Conservation (phyloP, 805 yeast genomes). For the Wickerhamiella alocasiicola region DNA sequence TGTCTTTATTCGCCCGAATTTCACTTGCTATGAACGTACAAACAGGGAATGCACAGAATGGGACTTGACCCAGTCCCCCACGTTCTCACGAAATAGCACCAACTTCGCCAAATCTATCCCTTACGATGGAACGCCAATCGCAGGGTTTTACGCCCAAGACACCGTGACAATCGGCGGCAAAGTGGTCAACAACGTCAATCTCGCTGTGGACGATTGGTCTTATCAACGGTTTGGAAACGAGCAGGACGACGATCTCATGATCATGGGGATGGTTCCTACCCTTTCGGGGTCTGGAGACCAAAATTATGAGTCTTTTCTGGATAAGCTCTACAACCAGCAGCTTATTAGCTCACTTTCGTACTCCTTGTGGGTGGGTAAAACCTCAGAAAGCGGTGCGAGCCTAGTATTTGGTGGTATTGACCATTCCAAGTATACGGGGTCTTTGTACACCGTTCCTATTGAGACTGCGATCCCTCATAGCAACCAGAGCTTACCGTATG, state of each 20-base stretch:
- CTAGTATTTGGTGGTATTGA: constrained; percentile 37
- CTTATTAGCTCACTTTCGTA: constrained; percentile 32
- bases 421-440: constrained; percentile 32
- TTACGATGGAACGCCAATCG: too few species aligned
- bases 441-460: constrained; percentile 17
- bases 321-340: constrained; percentile 29
- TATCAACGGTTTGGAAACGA: constrained; percentile 27
- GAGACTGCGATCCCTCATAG: too few species aligned
- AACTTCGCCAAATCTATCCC: too few species aligned
- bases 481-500: too few species aligned
- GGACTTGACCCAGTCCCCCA: too few species aligned
- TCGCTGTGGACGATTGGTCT: constrained; percentile 52
- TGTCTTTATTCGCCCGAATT: too few species aligned
- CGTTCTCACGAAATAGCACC: too few species aligned
- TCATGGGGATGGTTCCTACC: constrained; percentile 12
- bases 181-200: constrained; percentile 38
- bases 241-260: constrained; percentile 15
- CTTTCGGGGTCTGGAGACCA: constrained; percentile 3
- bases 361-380: constrained; percentile 34
- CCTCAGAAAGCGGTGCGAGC: constrained; percentile 26
- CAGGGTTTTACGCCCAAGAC: constrained; percentile 40
- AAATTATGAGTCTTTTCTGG: constrained; percentile 25
- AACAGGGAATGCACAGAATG: too few species aligned
- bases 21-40: too few species aligned
- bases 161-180: constrained; percentile 39